Conservation (phyloP, 176 grass and related monocot genomes). For the Cenchrus fungigraminus region DNA sequence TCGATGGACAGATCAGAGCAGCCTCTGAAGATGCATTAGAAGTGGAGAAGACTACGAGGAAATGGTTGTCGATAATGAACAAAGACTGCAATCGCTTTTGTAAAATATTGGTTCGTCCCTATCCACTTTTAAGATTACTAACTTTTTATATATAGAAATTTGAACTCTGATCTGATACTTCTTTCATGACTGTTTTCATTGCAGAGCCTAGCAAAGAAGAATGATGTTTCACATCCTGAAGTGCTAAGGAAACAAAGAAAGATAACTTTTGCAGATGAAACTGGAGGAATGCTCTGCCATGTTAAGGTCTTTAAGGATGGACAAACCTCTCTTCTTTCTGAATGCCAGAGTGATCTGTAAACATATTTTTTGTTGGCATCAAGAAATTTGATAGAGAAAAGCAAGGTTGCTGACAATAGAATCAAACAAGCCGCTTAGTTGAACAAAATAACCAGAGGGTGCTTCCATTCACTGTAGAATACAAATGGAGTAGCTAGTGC, state of each 20-base stretch:
- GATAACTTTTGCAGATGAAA: conserved; percentile 94
- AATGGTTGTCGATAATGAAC: conserved; percentile 81
- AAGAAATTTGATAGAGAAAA: neutral
- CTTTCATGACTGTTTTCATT: conserved; percentile 26
- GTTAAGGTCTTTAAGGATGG: conserved; percentile 64
- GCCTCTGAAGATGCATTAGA: conserved; percentile 70
- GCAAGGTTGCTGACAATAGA: conserved; percentile 4
- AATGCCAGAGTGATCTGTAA: conserved; percentile 46
- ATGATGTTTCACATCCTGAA: conserved; percentile 37
- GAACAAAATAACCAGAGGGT: neutral
- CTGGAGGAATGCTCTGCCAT: conserved; percentile 81
- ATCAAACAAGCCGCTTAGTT: conserved; percentile 7
- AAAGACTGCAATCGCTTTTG: conserved; percentile 98
- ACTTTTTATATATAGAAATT: neutral
- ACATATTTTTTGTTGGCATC: conserved; percentile 5
- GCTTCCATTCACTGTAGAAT: conserved; percentile 22
- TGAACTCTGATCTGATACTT: conserved; percentile 25
- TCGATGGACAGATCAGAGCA: conserved; percentile 61
- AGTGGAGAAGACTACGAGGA: conserved; percentile 79
- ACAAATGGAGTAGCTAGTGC: neutral
- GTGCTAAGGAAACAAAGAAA: conserved; percentile 58
- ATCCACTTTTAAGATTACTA: conserved; percentile 32
- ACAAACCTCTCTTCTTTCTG: conserved; percentile 35
- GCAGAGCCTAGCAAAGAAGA: conserved; percentile 65
- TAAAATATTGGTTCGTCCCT: conserved; percentile 88